A percentile compares a stretch with the other conserved stretches of the same genome.
Evolutionary conservation across 2,329 filamentous ascomycete genomes (phyloP).

Genomic region (Hypoxylon rubiginosum): DNA sequence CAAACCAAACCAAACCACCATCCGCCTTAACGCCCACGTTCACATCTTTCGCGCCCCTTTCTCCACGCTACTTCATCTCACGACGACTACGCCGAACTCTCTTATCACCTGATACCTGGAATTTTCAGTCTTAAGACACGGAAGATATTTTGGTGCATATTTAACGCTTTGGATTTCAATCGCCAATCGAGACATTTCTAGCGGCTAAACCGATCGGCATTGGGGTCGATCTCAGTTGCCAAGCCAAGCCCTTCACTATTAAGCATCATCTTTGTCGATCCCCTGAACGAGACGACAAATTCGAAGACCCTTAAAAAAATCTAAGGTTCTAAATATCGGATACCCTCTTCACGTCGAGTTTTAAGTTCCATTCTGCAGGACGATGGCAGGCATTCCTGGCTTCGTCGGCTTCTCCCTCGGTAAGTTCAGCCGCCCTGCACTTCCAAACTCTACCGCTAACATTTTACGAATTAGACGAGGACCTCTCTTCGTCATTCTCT

Average conservation of each 20-base stretch:
- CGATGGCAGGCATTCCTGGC: constrained; percentile 48
- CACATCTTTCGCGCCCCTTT: constrained; percentile 35
- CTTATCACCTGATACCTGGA: constrained; percentile 11
- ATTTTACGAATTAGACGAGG: constrained; percentile 40
- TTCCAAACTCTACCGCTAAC: constrained; percentile 32
- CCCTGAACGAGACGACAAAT: constrained; percentile 24
- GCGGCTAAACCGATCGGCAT: constrained; percentile 43
- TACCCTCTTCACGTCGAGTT: constrained; percentile 5
- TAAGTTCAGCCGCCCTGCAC: constrained; percentile 37
- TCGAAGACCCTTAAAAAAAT: constrained; percentile 23
- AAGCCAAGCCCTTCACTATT: constrained; percentile 35
- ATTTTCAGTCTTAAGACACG: constrained; percentile 8
- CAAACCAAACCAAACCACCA: constrained; percentile 24
- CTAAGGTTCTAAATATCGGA: constrained; percentile 10
- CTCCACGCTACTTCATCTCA: constrained; percentile 26
- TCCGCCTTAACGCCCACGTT: constrained; percentile 25
- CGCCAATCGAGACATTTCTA: constrained; percentile 34
- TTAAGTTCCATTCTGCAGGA: constrained; percentile 12
- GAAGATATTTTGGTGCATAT: constrained; percentile 10
- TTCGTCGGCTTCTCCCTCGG: constrained; percentile 49
- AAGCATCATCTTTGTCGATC: constrained; percentile 40
- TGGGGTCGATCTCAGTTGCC: constrained; percentile 41
- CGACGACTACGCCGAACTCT: constrained; percentile 24
- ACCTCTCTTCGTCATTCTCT: constrained; percentile 51
- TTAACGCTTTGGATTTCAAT: constrained; percentile 29